Evolutionary conservation across 2,329 filamentous ascomycete species (phyloP).

Genomic region (Alternaria brassicae): DNA sequence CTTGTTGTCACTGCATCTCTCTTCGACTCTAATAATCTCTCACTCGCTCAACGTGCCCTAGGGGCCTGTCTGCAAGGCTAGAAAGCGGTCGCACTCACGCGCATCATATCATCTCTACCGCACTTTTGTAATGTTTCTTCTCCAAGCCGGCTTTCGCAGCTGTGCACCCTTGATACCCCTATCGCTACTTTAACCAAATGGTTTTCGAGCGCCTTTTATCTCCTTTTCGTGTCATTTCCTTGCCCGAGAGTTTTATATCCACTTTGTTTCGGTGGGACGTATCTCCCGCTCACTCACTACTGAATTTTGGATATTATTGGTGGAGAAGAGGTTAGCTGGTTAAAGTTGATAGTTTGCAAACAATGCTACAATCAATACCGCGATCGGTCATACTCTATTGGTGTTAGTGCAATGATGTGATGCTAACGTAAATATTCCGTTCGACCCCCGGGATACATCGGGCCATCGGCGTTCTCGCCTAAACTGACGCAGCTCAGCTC

Average conservation of each 20-base stretch:
- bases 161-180: constrained; percentile 24
- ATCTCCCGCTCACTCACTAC: neutral
- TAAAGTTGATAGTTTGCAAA: constrained; percentile 11
- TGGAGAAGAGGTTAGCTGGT: neutral
- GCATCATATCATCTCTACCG: constrained; percentile 17
- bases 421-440: neutral
- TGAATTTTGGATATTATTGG: neutral
- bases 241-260: constrained; percentile 55
- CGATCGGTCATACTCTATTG: neutral
- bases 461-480: neutral
- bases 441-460: too few relatives aligned
- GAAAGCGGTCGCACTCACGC: constrained; percentile 24
- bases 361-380: constrained; percentile 3
- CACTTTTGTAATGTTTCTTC: constrained; percentile 21
- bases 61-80: constrained; percentile 19
- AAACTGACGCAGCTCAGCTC: neutral
- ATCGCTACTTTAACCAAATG: constrained; percentile 2
- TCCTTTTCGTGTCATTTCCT: constrained; percentile 14
- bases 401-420: neutral
- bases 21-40: neutral
- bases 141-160: constrained; percentile 5
- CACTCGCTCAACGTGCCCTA: constrained; percentile 11
- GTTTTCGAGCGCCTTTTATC: constrained; percentile 5
- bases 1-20: constrained; percentile 1
- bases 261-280: neutral